Evolutionary conservation across 73 alveolate genomes (phyloP), one percentile per base, ranked within the genome.

Genomic region (Symbiodinium natans): DNA sequence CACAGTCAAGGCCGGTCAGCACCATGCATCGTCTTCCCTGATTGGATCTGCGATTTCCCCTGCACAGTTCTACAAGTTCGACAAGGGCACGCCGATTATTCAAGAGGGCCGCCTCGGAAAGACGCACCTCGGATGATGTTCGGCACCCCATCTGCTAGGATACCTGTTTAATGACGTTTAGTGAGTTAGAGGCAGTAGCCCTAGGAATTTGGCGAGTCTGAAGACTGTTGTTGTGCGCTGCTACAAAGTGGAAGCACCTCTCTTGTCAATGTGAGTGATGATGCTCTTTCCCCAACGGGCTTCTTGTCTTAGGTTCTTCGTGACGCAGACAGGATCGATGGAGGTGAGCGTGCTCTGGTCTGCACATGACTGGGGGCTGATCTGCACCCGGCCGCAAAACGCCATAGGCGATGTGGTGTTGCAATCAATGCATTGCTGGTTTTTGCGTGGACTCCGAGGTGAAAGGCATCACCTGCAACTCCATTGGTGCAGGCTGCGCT

Each of bases 271-370:
- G 59, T 46, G 59, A 46, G 59, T 46, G n/a, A n/a, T n/a, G n/a
- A n/a, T n/a, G n/a, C n/a, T n/a, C n/a, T n/a, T n/a, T n/a, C n/a
- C n/a, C n/a, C n/a, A n/a, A n/a, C n/a, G n/a, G n/a, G n/a, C n/a
- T n/a, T 46, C 21, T 13, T 46, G 13, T 46, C 59, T 46, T 46
- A 90, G 97, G 97, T 90, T 90, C 52, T 90, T 90, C 42, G 97
- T 90, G 77, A 90, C 97, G n/a, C 97, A 90, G 97, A 68, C 97
- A 1, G 97, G 97, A 17, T 90, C 97, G 41, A 90, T 90, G 97
- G 97, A 90, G 36, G 95, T 89, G 36, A 89, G 95, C 25, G 95
- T 41, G 36, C 31, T 86, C 46, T 13, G 87, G 86, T 15, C 23
- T 27, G 46, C 41, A 82, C 25, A 19, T n/a, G 19, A 21, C 42